These are phyloP conservation scores for Taxawa tesnikishii DNA, from an alignment of 2,329 filamentous ascomycete genomes.

Conservation along the genomic window DNA sequence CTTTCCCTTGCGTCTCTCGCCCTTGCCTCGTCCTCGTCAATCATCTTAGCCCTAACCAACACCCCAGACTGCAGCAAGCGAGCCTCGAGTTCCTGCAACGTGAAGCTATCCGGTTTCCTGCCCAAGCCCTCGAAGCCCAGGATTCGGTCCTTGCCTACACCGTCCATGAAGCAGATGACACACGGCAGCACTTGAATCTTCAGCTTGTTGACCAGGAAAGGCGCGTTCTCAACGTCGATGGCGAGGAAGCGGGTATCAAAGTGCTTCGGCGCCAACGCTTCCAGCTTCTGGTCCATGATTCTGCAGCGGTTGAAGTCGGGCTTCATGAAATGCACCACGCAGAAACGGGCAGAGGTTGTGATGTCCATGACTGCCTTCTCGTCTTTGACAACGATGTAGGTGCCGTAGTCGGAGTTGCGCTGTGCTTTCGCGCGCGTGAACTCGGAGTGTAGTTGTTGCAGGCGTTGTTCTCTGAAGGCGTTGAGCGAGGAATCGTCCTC, in stretches of 20 bases:
- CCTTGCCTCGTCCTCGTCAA: conserved; percentile 27
- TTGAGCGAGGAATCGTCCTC: conserved; percentile 35
- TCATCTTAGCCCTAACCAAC: conserved; percentile 39
- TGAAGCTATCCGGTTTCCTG: conserved; percentile 40
- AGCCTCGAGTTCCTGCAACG: conserved; percentile 40
- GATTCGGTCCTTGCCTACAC: conserved; percentile 42
- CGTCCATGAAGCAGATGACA: conserved; percentile 45
- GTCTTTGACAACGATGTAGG: conserved; percentile 42
- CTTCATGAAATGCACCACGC: conserved; percentile 53
- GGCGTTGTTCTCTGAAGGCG: conserved; percentile 42
- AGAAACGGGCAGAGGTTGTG: conserved; percentile 44
- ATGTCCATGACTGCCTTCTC: conserved; percentile 49
- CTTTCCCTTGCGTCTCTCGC: not conserved
- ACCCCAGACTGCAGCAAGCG: conserved; percentile 40
- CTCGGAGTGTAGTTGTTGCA: conserved; percentile 46
- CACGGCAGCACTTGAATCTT: conserved; percentile 47
- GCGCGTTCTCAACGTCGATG: conserved; percentile 48
- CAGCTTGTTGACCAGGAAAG: conserved; percentile 46
- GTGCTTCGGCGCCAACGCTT: conserved; percentile 41
- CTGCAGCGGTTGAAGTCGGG: conserved; percentile 50
- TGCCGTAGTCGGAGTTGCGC: conserved; percentile 38
- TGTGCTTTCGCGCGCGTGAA: conserved; percentile 39
- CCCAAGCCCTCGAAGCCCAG: conserved; percentile 48
- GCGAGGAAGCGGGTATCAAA: conserved; percentile 46
- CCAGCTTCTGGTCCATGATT: conserved; percentile 49